These are phyloP conservation scores for Penicilliopsis zonata DNA, from an alignment of 495 filamentous ascomycete species.

Conservation along the genomic window DNA sequence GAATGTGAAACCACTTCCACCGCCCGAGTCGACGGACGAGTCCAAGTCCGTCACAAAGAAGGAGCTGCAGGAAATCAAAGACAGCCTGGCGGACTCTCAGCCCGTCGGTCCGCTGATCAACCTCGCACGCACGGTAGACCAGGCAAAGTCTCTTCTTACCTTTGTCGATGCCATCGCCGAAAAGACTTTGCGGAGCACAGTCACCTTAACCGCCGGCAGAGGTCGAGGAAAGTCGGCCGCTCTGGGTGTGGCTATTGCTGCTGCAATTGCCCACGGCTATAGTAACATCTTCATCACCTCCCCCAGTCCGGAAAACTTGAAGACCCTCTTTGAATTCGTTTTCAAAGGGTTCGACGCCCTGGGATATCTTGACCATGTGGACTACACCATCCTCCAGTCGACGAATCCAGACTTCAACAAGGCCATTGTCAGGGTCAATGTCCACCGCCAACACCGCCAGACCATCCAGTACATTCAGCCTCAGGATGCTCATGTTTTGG, in stretches of 20 bases:
- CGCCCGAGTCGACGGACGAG: slow-evolving; percentile 52
- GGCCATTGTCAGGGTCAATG: slow-evolving; percentile 92
- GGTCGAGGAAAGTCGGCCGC: slow-evolving; percentile 96
- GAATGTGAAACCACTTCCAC: slow-evolving; percentile 72
- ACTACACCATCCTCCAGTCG: slow-evolving; percentile 97
- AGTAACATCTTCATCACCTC: slow-evolving; percentile 99
- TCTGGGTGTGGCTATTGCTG: slow-evolving; percentile 85
- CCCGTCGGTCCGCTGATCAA: slow-evolving; percentile 74
- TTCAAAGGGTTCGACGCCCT: slow-evolving; percentile 98
- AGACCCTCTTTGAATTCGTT: slow-evolving; percentile 94
- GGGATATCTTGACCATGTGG: slow-evolving; percentile 82
- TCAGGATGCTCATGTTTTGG: slow-evolving; percentile 86
- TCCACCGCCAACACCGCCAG: slow-evolving; percentile 90
- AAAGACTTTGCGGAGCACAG: slow-evolving; percentile 88
- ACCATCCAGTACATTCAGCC: slow-evolving; percentile 98
- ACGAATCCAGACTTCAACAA: slow-evolving; percentile 99
- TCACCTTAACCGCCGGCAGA: slow-evolving; percentile 85
- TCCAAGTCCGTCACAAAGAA: slow-evolving; percentile 50
- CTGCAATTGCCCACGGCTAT: slow-evolving; percentile 90
- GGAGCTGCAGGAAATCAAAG: slow-evolving; percentile 80
- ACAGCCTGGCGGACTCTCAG: slow-evolving; percentile 71
- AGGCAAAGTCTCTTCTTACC: slow-evolving; percentile 87
- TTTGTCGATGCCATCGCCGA: slow-evolving; percentile 96
- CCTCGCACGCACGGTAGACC: slow-evolving; percentile 82
- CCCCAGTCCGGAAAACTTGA: slow-evolving; percentile 94